Evolutionary conservation across 2,329 filamentous ascomycete species (phyloP), one percentile per base, ranked within the genome.

Genomic region (Aspergillus phoenicis): DNA sequence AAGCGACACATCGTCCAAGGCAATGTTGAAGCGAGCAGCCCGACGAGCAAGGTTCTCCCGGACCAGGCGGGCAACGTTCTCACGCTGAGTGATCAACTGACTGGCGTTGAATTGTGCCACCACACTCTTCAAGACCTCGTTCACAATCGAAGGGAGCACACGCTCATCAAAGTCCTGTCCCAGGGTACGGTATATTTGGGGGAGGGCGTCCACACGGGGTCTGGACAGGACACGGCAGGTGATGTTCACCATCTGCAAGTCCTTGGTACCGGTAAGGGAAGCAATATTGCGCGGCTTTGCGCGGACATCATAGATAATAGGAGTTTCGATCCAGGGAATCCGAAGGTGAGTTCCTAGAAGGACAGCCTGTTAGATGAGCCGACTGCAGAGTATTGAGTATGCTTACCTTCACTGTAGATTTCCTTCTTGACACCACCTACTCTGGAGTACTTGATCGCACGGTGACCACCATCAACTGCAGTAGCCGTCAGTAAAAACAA

Each of bases 181-280:
- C 38, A 99, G 85, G 1, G 95, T 99, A 68, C 95, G 87, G 85
- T 98, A 99, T 74, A 99, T 99, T 81, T 97, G 92, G 17, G 95
- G 95, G 45, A 99, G 87, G 33, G 93, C 91, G 67, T 91, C 88
- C 73, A 99, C 83, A 61, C 93, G 88, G 59, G 95, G 95, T 71
- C 93, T 85, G 61, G 94, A 97, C 57, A 99, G 91, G 61, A 99
- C 95, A 91, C 95, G 94, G 81, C 95, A 99, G 75, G 94, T 99
- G 77, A 99, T 98, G 86, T 99, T 99, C 76, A 98, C 95, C 95
- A 99, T 99, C 84, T 99, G 95, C 80, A 99, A 83, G 81, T 99
- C 95, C 85, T 99, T 99, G 75, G 95, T 99, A 70, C 95, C 95
- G 62, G 95, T 99, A 68, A 99, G 87, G 68, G 95, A 98, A 68